These are phyloP conservation scores for Penicillium psychrofluorescens DNA, from an alignment of 495 filamentous ascomycete genomes.

Conservation along the genomic window DNA sequence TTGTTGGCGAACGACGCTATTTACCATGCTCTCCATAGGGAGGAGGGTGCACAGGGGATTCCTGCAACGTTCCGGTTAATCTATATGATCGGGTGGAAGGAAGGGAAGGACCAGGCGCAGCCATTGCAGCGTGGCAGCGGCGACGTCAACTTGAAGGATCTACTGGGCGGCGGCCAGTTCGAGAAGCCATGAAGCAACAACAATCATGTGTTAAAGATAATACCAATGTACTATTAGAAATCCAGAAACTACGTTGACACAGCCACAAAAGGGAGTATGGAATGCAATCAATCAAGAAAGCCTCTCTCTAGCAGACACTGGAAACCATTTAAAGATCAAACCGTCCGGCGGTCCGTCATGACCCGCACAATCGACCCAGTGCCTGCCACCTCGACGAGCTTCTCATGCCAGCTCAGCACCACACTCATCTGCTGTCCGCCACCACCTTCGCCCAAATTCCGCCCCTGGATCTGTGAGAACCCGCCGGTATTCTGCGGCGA, in stretches of 20 bases:
- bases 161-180: slow-evolving; percentile 57
- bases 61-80: slow-evolving; percentile 91
- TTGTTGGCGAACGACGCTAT: slow-evolving; percentile 83
- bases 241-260: slow-evolving; percentile 19
- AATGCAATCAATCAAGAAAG: slow-evolving; percentile 14
- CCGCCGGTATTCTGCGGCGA: slow-evolving; percentile 72
- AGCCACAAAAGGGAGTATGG: slow-evolving; percentile 12
- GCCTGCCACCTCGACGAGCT: slow-evolving; percentile 83
- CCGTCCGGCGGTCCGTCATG: slow-evolving; percentile 88
- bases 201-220: slow-evolving; percentile 18
- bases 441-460: slow-evolving; percentile 64
- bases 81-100: slow-evolving; percentile 98
- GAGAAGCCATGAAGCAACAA: slow-evolving; percentile 17
- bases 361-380: slow-evolving; percentile 79
- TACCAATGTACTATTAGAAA: slow-evolving; percentile 13
- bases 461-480: slow-evolving; percentile 73
- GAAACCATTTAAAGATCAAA: slow-evolving; percentile 41
- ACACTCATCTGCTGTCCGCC: slow-evolving; percentile 89
- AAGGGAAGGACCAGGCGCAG: slow-evolving; percentile 66
- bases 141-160: slow-evolving; percentile 73
- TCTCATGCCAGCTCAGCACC: slow-evolving; percentile 91
- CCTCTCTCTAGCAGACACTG: slow-evolving; percentile 16
- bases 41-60: slow-evolving; percentile 58
- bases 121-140: slow-evolving; percentile 79
- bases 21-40: slow-evolving; percentile 74